These are phyloP conservation scores for Pythium aquatile DNA, from an alignment of 352 stramenopile genomes.

Conservation along the genomic window DNA sequence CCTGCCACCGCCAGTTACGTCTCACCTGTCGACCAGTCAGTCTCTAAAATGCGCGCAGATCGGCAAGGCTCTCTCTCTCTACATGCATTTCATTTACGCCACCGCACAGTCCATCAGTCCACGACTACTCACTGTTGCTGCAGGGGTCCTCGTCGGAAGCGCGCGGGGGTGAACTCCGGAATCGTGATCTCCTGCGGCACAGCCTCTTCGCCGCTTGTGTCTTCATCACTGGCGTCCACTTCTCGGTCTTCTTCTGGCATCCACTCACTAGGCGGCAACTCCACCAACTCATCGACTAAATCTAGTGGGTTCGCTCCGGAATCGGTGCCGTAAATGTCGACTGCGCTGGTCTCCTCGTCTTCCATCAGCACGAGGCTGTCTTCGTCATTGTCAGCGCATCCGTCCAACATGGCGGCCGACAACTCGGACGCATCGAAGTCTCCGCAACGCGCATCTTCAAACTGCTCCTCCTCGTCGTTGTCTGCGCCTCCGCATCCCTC, in stretches of 20 bases:
- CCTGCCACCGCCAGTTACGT: constrained; percentile 4
- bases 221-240: background rate
- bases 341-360: constrained; percentile 10
- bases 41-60: background rate
- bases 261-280: background rate
- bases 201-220: background rate
- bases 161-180: constrained; percentile 11
- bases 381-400: constrained; percentile 18
- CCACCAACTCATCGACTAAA: background rate
- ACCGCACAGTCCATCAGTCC: background rate
- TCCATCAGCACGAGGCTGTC: constrained; percentile 29
- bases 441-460: constrained; percentile 23
- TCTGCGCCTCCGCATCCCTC: background rate
- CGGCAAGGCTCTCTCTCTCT: background rate
- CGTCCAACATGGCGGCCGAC: constrained; percentile 21
- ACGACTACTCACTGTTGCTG: background rate
- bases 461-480: constrained; percentile 17
- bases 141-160: constrained; percentile 9
- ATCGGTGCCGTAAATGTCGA: constrained; percentile 6
- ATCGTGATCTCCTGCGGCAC: background rate
- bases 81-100: constrained; percentile 3
- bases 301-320: too few relatives aligned
- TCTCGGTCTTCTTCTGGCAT: background rate
- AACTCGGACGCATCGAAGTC: constrained; percentile 1
- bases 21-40: constrained; percentile 7